A percentile compares a stretch with the other conserved stretches of the same genome.
These are phyloP conservation scores for Nakazawaea populi DNA, from an alignment of 805 yeast species.

Conservation along the genomic window DNA sequence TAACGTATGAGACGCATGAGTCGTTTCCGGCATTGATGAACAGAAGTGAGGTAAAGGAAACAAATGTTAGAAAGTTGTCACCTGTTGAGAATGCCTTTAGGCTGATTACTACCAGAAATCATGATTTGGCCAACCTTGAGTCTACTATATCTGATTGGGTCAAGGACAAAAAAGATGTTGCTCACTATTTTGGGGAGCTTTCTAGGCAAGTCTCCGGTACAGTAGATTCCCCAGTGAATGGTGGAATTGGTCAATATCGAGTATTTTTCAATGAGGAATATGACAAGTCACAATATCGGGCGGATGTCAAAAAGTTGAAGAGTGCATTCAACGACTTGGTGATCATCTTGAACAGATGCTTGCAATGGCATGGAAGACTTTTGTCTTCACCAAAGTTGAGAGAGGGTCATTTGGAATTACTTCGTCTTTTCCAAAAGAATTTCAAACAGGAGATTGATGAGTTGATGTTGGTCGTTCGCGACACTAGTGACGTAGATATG, in stretches of 20 bases:
- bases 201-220: constrained; percentile 77
- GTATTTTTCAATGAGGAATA: constrained; percentile 48
- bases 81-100: constrained; percentile 81
- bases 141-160: constrained; percentile 47
- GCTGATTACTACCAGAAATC: constrained; percentile 59
- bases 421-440: constrained; percentile 57
- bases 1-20: constrained; percentile 65
- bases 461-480: constrained; percentile 22
- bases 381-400: constrained; percentile 45
- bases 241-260: constrained; percentile 83
- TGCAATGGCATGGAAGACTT: constrained; percentile 62
- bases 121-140: constrained; percentile 67
- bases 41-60: constrained; percentile 60
- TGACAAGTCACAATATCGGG: constrained; percentile 16
- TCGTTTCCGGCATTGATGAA: constrained; percentile 88
- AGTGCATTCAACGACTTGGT: constrained; percentile 66
- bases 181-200: constrained; percentile 52
- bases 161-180: constrained; percentile 43
- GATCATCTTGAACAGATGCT: constrained; percentile 55
- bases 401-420: constrained; percentile 62
- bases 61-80: constrained; percentile 52
- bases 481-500: constrained; percentile 9
- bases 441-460: constrained; percentile 57
- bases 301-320: constrained; percentile 24
- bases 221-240: constrained; percentile 88